Conservation (phyloP, 179 eudicot species). For the Drosera spatulata region DNA sequence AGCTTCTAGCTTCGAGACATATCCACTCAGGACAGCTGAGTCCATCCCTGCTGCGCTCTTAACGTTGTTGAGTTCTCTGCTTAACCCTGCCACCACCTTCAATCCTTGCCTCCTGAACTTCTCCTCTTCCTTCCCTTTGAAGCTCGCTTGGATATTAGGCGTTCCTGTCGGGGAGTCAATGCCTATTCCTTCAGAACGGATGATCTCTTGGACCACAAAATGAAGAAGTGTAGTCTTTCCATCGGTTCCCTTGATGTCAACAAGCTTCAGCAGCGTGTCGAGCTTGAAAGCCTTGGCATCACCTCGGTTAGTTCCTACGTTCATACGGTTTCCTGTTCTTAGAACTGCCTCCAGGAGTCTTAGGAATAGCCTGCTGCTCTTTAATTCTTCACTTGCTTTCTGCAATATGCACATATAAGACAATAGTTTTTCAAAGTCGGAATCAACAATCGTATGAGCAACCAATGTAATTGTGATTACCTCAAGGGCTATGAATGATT, state of each 20-base stretch:
- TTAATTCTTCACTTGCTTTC: constrained; percentile 81
- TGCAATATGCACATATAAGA: constrained; percentile 14
- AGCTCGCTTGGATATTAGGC: constrained; percentile 16
- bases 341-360: constrained; percentile 97
- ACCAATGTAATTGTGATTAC: constrained; percentile 15
- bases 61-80: constrained; percentile 72
- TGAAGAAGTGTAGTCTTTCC: constrained; percentile 95
- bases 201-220: constrained; percentile 96
- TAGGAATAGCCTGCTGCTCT: constrained; percentile 76
- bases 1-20: constrained; percentile 66
- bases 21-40: constrained; percentile 67
- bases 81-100: constrained; percentile 65
- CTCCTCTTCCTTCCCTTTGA: constrained; percentile 40
- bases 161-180: constrained; percentile 22
- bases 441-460: too few relatives aligned
- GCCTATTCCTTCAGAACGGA: constrained; percentile 59
- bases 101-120: constrained; percentile 67
- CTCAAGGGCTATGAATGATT: constrained; percentile 77
- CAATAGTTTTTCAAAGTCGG: background rate
- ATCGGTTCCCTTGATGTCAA: constrained; percentile 85
- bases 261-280: constrained; percentile 76
- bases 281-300: constrained; percentile 86
- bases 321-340: constrained; percentile 92
- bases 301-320: constrained; percentile 91
- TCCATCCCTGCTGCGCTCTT: constrained; percentile 91